phyloP scores from a whole-genome alignment of 495 filamentous ascomycete genomes.

The Xylaria intraflava region DNA sequence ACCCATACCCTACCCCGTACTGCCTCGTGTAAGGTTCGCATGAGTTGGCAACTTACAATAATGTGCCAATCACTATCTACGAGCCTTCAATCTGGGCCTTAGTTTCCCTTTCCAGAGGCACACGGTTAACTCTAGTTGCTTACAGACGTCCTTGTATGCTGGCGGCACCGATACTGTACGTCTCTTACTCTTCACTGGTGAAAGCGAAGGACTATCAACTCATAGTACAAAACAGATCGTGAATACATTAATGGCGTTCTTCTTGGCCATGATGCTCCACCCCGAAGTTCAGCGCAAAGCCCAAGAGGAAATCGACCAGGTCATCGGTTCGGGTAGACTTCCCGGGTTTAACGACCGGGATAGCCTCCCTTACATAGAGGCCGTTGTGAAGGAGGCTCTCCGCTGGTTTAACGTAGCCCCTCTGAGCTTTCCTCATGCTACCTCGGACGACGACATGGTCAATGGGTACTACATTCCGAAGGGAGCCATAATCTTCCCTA shows the following conservation, averaged over 20 bases:
- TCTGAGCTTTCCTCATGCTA: conserved; percentile 27
- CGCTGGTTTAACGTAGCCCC: conserved; percentile 19
- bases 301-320: conserved; percentile 25
- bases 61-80: not conserved
- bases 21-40: too few relatives aligned
- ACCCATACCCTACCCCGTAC: not conserved
- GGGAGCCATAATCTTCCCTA: conserved; percentile 33
- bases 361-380: conserved; percentile 24
- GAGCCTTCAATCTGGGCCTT: not conserved
- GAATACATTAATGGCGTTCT: conserved; percentile 15
- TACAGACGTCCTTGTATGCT: conserved; percentile 26
- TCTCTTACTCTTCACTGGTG: not conserved
- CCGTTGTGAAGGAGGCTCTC: conserved; percentile 22
- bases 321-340: conserved; percentile 20
- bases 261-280: conserved; percentile 20
- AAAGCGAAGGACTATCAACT: not conserved
- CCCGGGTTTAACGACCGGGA: conserved; percentile 22
- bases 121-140: not conserved
- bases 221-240: not conserved
- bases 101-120: not conserved
- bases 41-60: too few relatives aligned
- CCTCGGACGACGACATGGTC: conserved; percentile 27
- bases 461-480: conserved; percentile 37
- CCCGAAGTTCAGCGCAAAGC: conserved; percentile 27
- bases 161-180: conserved; percentile 38